These are phyloP conservation scores for Lactarius vividus DNA, from an alignment of 768 basidiomycete species.

Conservation along the genomic window DNA sequence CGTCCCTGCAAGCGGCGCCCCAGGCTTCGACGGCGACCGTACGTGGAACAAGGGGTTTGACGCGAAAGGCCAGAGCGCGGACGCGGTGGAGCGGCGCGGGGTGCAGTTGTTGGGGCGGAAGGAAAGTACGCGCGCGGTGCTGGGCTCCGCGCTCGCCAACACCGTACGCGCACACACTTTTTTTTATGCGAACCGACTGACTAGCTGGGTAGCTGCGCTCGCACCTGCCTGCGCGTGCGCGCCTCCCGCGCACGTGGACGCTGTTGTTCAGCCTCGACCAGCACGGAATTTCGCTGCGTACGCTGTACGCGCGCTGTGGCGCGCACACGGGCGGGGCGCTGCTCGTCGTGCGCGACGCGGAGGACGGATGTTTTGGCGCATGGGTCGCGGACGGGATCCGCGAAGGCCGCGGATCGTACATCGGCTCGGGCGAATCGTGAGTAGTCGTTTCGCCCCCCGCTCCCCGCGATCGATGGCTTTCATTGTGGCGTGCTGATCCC, in stretches of 20 bases:
- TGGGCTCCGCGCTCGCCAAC: constrained; percentile 55
- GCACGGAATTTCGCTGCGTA: constrained; percentile 89
- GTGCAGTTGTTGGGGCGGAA: constrained; percentile 55
- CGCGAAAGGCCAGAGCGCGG: constrained; percentile 33
- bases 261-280: constrained; percentile 91
- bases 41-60: constrained; percentile 67
- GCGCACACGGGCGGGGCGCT: constrained; percentile 48
- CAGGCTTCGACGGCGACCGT: constrained; percentile 67
- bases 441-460: constrained; percentile 23
- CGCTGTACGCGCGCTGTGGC: constrained; percentile 72
- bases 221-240: constrained; percentile 68
- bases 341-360: constrained; percentile 62
- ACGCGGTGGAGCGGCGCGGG: constrained; percentile 37
- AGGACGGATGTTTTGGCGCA: constrained; percentile 70
- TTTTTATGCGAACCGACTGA: neutral
- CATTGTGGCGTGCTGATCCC: neutral
- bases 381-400: constrained; percentile 77
- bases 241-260: constrained; percentile 69
- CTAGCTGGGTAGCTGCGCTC: constrained; percentile 55
- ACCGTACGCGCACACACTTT: constrained; percentile 43
- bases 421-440: constrained; percentile 87
- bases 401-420: constrained; percentile 60
- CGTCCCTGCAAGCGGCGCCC: constrained; percentile 60
- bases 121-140: constrained; percentile 50
- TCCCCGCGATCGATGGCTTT: neutral